Base-by-base conservation (phyloP, 1,139 yeast species). In the Meyerozyma athensensis region DNA sequence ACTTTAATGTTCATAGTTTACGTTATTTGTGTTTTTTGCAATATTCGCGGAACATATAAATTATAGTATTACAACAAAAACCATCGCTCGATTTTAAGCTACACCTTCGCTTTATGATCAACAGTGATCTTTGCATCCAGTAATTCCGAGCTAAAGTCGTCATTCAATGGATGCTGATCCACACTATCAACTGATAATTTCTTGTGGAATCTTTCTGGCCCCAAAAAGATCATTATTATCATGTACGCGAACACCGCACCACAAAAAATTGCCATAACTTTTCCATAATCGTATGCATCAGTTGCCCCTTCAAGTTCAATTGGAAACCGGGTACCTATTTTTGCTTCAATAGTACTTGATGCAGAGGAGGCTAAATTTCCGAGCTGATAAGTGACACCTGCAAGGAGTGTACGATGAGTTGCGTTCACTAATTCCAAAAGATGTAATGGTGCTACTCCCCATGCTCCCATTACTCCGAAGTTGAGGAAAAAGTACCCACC, bases 331-430 rank as follows among this genome's bases (percentile, higher is more conserved):
- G 55, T 56, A 9, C 68, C 68, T 8, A 65, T 43, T 26, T 53
- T 45, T 5, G 68, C 58, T 50, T 65, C 70, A 36, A 65, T 65
- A 10, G 71, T 65, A 12, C 59, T 50, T 12, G 65, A 57, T 2
- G 70, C 71, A 17, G 66, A 58, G 30, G 61, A 55, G 2, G 61
- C 62, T 42, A 65, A 56, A 44, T 65, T 65, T 43, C 71, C 72
- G 39, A 65, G 52, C 43, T 65, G 72, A 46, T 65, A 65, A 10
- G 62, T 58, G 5, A 65, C 47, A n/a, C 72, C 72, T 10, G 62
- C 56, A 18, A 65, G 50, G 43, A 65, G 58, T 2, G 70, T 54
- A 40, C 69, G 52, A 44, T 62, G 59, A 3, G 58, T 56, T 4
- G 68, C 56, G 37, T 64, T 63, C 20, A 63, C 65, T 45, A 65